Evolutionary conservation across 1,284 basidiomycete species (phyloP).

Genomic region (Moesziomyces globuligerus): DNA sequence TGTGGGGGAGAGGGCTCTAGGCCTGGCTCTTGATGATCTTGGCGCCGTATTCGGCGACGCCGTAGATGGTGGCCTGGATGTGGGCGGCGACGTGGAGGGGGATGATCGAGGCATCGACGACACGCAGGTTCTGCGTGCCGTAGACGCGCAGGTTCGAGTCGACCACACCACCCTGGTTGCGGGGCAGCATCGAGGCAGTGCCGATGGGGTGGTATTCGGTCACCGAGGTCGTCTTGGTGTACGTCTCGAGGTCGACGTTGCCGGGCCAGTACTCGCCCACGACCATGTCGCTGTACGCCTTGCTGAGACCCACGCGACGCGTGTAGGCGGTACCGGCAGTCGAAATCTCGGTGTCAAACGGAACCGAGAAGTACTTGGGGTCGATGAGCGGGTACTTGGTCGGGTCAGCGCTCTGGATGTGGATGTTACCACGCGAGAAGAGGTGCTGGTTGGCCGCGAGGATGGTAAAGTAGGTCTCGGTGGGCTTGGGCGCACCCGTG

Average conservation of each 20-base stretch:
- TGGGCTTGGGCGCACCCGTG: conserved; percentile 47
- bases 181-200: conserved; percentile 76
- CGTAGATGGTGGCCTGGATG: conserved; percentile 70
- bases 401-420: conserved; percentile 72
- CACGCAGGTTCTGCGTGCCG: conserved; percentile 74
- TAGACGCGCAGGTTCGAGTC: conserved; percentile 75
- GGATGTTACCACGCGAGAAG: conserved; percentile 70
- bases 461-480: conserved; percentile 60
- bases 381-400: conserved; percentile 74
- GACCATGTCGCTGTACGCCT: conserved; percentile 48
- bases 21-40: conserved; percentile 54
- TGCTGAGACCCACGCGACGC: conserved; percentile 47
- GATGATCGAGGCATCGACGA: conserved; percentile 68
- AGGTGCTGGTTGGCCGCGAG: conserved; percentile 73
- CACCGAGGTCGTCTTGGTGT: conserved; percentile 60
- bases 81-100: conserved; percentile 69
- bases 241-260: conserved; percentile 58
- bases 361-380: conserved; percentile 71
- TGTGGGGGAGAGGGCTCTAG: neutral
- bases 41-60: conserved; percentile 68
- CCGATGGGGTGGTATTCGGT: conserved; percentile 71
- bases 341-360: conserved; percentile 53
- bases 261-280: conserved; percentile 55
- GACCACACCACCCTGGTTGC: conserved; percentile 75
- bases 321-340: conserved; percentile 58